Conservation (phyloP, 352 stramenopile genomes). For the Thalassiosira mediterranea region DNA sequence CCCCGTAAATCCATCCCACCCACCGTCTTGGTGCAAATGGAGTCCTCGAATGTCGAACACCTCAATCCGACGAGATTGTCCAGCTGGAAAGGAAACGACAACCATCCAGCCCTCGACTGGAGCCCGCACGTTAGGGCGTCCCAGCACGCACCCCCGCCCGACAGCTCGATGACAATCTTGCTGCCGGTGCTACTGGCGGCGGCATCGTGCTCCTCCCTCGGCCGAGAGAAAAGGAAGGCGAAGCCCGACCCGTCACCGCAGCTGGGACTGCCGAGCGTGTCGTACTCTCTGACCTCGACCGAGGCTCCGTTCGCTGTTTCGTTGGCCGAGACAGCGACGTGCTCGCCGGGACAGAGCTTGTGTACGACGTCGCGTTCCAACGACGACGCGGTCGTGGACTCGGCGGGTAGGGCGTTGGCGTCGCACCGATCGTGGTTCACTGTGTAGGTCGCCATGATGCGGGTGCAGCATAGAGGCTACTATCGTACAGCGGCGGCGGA, state of each 20-base stretch:
- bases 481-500: no score
- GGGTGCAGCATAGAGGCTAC: no score
- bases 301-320: not conserved
- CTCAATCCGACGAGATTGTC: not conserved
- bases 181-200: conserved; percentile 27
- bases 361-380: conserved; percentile 43
- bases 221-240: conserved; percentile 53
- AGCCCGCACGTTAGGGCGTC: conserved; percentile 46
- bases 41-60: conserved; percentile 6
- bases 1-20: conserved; percentile 51
- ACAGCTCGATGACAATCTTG: conserved; percentile 55
- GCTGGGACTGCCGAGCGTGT: conserved; percentile 30
- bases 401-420: conserved; percentile 12
- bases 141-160: conserved; percentile 63
- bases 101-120: conserved; percentile 11
- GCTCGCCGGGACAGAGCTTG: conserved; percentile 45
- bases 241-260: conserved; percentile 62
- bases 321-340: conserved; percentile 3
- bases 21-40: conserved; percentile 46
- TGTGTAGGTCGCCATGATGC: no score
- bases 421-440: no score
- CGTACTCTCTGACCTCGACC: not conserved
- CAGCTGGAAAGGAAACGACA: not conserved
- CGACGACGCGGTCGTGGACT: conserved; percentile 22
- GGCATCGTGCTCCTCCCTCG: conserved; percentile 25